Conservation (phyloP, 148 eudicot genomes). For the Heliamphora exappendiculata region DNA sequence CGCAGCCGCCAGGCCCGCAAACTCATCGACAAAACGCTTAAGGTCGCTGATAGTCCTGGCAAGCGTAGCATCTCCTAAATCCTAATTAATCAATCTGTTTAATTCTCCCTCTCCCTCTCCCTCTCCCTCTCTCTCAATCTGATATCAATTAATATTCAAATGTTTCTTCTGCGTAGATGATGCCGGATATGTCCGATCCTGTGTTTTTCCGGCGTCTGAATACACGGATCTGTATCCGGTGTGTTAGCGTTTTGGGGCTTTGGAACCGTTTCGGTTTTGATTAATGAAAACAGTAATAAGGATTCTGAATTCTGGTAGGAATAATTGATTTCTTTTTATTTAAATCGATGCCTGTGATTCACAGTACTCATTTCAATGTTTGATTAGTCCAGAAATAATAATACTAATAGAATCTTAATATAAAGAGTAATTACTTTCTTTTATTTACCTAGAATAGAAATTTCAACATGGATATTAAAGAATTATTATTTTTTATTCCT, state of each 20-base stretch:
- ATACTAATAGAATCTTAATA: too few relatives aligned
- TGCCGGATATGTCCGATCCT: slow-evolving; percentile 12
- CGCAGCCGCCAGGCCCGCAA: slow-evolving; percentile 68
- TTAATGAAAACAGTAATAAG: not conserved
- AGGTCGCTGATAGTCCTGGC: slow-evolving; percentile 68
- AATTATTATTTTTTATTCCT: too few relatives aligned
- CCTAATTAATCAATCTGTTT: too few relatives aligned
- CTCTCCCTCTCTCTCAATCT: slow-evolving; percentile 10
- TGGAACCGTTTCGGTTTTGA: slow-evolving; percentile 17
- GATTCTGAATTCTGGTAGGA: too few relatives aligned
- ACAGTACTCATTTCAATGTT: too few relatives aligned
- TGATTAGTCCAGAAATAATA: too few relatives aligned
- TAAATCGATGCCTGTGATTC: too few relatives aligned
- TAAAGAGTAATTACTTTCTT: too few relatives aligned
- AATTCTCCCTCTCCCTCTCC: not conserved
- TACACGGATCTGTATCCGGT: not conserved
- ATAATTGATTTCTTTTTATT: too few relatives aligned
- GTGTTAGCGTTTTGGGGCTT: not conserved
- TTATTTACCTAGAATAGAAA: too few relatives aligned
- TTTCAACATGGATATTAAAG: too few relatives aligned
- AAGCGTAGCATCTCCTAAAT: slow-evolving; percentile 35
- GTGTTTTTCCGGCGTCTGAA: slow-evolving; percentile 10
- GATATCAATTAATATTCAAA: not conserved
- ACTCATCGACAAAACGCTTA: slow-evolving; percentile 70
- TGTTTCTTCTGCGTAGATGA: not conserved